Evolutionary conservation across 179 eudicot genomes (phyloP).

Genomic region (Beta macrorhiza): DNA sequence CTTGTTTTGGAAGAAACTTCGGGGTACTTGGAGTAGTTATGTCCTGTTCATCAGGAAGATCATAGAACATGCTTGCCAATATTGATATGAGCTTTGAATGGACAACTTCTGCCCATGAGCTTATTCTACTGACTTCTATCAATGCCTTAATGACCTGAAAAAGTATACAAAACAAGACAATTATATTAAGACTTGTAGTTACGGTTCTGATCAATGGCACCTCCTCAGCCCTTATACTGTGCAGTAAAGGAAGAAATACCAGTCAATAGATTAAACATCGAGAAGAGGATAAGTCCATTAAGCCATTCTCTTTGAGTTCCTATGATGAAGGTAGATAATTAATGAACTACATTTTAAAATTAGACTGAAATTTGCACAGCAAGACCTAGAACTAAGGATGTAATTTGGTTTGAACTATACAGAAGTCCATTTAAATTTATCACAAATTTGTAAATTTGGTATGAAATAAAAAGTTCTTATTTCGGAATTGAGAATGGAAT

Average conservation of each 20-base stretch:
- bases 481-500: not conserved
- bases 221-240: no score
- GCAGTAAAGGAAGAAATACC: not conserved
- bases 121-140: conserved; percentile 67
- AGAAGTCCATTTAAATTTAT: not conserved
- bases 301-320: not conserved
- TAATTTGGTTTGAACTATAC: not conserved
- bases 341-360: not conserved
- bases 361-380: not conserved
- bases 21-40: conserved; percentile 40
- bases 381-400: not conserved
- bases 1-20: conserved; percentile 63
- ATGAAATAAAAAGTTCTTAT: not conserved
- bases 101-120: conserved; percentile 95
- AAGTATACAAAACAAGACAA: conserved; percentile 10
- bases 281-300: conserved; percentile 3
- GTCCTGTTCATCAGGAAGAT: conserved; percentile 52
- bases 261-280: not conserved
- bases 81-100: conserved; percentile 89
- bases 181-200: not conserved
- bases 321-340: not conserved
- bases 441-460: not conserved
- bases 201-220: not conserved
- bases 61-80: conserved; percentile 89
- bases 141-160: conserved; percentile 80